Conservation (phyloP, 306 rosid genomes). For the Styphnolobium japonicum region DNA sequence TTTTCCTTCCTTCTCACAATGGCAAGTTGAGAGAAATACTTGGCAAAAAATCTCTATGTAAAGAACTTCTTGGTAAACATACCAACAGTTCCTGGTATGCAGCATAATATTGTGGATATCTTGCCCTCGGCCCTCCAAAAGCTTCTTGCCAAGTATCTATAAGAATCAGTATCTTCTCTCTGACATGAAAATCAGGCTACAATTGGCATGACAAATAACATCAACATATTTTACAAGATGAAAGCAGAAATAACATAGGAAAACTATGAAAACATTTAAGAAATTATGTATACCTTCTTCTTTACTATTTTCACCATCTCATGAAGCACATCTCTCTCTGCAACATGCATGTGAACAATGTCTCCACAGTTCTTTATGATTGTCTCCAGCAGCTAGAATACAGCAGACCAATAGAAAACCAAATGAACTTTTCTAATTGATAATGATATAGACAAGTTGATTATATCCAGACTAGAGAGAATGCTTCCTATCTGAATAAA, state of each 20-base stretch:
- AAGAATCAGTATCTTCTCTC: conserved; percentile 83
- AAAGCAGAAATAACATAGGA: conserved; percentile 16
- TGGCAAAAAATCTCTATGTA: neutral
- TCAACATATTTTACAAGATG: conserved; percentile 27
- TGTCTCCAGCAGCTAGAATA: conserved; percentile 85
- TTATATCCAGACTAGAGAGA: conserved; percentile 6
- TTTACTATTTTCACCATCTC: conserved; percentile 91
- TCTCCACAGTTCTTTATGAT: conserved; percentile 96
- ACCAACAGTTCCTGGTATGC: conserved; percentile 96
- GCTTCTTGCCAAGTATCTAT: conserved; percentile 99
- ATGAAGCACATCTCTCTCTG: conserved; percentile 91
- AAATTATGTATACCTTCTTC: conserved; percentile 71
- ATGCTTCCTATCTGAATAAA: neutral
- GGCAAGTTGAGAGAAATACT: neutral
- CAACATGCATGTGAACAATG: conserved; percentile 97
- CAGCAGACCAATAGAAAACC: conserved; percentile 44
- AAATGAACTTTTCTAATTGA: conserved; percentile 22
- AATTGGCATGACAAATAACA: conserved; percentile 38
- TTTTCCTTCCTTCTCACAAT: neutral
- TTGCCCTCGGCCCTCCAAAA: conserved; percentile 95
- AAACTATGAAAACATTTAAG: conserved; percentile 22
- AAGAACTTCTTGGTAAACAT: conserved; percentile 17
- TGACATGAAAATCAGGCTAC: conserved; percentile 88
- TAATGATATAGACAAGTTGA: neutral
- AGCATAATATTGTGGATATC: conserved; percentile 96